Percentiles rank a stretch among this genome's conserved stretches.
These are phyloP conservation scores for Kregervanrija fluxuum DNA, from an alignment of 805 yeast species.

Conservation along the genomic window DNA sequence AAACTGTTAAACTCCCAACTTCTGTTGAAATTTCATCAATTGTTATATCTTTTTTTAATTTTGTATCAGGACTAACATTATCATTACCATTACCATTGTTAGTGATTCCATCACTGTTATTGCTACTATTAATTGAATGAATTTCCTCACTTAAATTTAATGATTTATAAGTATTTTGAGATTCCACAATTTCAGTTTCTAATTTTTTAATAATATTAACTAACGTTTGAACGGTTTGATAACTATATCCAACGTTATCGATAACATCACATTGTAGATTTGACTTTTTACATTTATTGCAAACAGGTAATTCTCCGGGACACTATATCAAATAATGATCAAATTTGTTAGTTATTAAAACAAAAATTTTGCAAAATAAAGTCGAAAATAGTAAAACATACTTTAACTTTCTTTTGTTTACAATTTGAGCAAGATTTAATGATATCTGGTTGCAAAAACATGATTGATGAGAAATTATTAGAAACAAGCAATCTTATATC, in stretches of 20 bases:
- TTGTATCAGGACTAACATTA: background rate
- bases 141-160: no score
- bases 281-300: constrained; percentile 15
- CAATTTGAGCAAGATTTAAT: constrained; percentile 18
- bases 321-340: constrained; percentile 10
- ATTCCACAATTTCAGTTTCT: constrained; percentile 8
- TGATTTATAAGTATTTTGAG: no score
- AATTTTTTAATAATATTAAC: constrained; percentile 10
- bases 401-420: constrained; percentile 19
- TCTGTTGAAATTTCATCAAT: constrained; percentile 20
- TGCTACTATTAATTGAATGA: no score
- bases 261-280: constrained; percentile 14
- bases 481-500: background rate
- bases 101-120: no score
- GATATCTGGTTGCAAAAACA: constrained; percentile 11
- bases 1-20: constrained; percentile 19
- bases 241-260: constrained; percentile 16
- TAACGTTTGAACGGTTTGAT: constrained; percentile 16
- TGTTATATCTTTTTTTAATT: constrained; percentile 7
- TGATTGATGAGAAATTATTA: background rate
- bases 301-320: constrained; percentile 17
- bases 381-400: constrained; percentile 5
- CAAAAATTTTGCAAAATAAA: background rate
- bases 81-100: background rate
- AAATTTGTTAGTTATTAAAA: background rate